Evolutionary conservation across 2,329 filamentous ascomycete species (phyloP).

Genomic region (Sclerotinia borealis): DNA sequence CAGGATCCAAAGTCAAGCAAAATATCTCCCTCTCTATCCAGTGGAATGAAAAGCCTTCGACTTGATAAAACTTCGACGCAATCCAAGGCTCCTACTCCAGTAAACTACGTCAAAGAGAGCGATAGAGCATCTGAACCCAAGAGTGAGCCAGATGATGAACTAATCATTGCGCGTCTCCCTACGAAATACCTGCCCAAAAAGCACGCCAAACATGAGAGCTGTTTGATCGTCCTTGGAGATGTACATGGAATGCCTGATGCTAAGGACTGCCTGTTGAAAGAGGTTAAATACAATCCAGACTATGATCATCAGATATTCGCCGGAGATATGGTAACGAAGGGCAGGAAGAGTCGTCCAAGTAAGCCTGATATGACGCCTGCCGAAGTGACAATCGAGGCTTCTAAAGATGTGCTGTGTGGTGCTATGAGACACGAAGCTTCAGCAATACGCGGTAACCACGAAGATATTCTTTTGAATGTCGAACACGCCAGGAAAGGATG

Average conservation of each 20-base stretch:
- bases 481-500: not conserved
- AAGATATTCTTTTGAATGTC: not conserved
- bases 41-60: no score
- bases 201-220: no score
- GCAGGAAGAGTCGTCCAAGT: not conserved
- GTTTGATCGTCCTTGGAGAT: not conserved
- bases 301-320: not conserved
- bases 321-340: not conserved
- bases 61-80: no score
- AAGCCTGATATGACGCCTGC: not conserved
- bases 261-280: not conserved
- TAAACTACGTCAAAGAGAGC: no score
- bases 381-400: not conserved
- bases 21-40: no score
- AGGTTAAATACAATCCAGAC: not conserved
- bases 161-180: not conserved
- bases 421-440: not conserved
- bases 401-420: not conserved
- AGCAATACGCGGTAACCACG: not conserved
- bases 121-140: no score
- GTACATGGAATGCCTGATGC: not conserved
- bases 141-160: not conserved
- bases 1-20: no score
- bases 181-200: not conserved
- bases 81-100: no score